Percentiles rank a stretch among this genome's conserved stretches.
Evolutionary conservation across 257 asterid genomes (phyloP).

Genomic region (Petrea volubilis): DNA sequence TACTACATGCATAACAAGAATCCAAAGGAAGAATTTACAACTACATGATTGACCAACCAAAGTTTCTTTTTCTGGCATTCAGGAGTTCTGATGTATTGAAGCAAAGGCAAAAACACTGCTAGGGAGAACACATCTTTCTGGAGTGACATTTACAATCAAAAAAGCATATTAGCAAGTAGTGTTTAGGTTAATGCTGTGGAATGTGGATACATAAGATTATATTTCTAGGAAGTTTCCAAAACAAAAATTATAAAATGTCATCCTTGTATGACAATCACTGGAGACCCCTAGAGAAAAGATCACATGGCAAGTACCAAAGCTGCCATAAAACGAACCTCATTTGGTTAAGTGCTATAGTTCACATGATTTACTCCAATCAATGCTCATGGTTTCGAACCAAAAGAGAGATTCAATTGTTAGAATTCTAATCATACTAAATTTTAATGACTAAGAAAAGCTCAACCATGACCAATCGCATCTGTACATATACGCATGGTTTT

Average conservation of each 20-base stretch:
- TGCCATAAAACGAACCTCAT: neutral
- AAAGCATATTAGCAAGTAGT: constrained; percentile 1
- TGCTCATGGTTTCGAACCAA: constrained; percentile 5
- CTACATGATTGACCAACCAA: constrained; percentile 8
- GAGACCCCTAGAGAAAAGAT: neutral
- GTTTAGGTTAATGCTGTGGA: constrained; percentile 17
- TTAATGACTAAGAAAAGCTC: neutral
- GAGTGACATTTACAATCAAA: constrained; percentile 10
- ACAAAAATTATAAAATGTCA: neutral
- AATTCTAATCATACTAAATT: neutral
- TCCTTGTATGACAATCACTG: neutral
- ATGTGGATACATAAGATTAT: constrained; percentile 1
- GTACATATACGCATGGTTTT: constrained; percentile 9
- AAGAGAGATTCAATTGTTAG: neutral
- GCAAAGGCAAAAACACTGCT: constrained; percentile 11
- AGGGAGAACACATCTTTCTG: constrained; percentile 16
- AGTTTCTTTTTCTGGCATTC: neutral
- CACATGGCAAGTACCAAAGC: neutral
- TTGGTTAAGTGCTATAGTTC: constrained; percentile 1
- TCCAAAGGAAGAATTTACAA: constrained; percentile 11
- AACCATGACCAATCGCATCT: constrained; percentile 8
- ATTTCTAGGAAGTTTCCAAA: neutral
- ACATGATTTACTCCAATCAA: constrained; percentile 1
- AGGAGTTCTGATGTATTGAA: constrained; percentile 5
- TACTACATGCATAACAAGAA: constrained; percentile 7